Base-by-base conservation (phyloP, 2,329 filamentous ascomycete species). In the Alternaria arborescens region DNA sequence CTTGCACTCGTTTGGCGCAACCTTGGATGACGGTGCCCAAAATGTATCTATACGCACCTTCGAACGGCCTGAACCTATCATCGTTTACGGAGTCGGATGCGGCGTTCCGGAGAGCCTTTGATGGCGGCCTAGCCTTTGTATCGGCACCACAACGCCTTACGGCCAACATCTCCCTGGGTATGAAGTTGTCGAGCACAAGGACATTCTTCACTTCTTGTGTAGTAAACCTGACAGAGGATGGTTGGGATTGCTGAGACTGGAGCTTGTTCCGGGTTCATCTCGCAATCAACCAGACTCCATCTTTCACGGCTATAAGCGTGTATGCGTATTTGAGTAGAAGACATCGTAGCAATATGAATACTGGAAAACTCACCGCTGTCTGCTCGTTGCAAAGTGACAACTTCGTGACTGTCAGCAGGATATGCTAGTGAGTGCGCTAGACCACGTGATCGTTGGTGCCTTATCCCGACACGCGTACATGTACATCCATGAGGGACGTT, bases 201-300 rank as follows among this genome's bases (percentile, higher is more conserved):
- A 48, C 41, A 18, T 47, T 34, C 43, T 70, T 65, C 58, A 68
- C 65, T 71, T 69, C 67, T 55, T 65, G 58, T 69, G 62, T 59
- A 68, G 60, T 61, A 63, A 40, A 58, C 62, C 58, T 56, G 53
- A 56, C 44, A 51, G 32, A 56, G 30, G 34, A 42, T 47, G 38
- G 16, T 22, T 28, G 12, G 14, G 32, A 14, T 46, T 52, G 56
- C 42, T 22, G 34, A 54, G 20, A 43, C 56, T 18, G 38, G 56
- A 54, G 44, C 42, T 36, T 44, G 59, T 46, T 55, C 30, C 26
- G n/a, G 46, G 18, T 53, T 18, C 26, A 18, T 18, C 24, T 57
- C 32, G 46, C 34, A 52, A 44, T 11, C 14, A 42, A 32, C 43
- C 18, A 20, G 12, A 40, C 40, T 61, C 22, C 32, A 32, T 28